phyloP scores from a whole-genome alignment of 257 asterid species.

The Handroanthus guayacan region DNA sequence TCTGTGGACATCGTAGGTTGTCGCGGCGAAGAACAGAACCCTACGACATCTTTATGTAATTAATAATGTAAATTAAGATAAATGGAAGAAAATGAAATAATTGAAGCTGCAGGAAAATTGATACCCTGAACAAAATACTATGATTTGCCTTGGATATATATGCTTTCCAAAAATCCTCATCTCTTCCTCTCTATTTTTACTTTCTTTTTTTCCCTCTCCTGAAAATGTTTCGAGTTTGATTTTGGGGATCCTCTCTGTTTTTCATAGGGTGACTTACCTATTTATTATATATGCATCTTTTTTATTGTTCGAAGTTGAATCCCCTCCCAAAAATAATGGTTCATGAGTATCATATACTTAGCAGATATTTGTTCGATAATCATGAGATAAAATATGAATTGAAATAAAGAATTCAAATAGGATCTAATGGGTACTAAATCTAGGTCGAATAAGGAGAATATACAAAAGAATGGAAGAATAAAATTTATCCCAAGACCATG shows the following conservation, averaged over 20 bases:
- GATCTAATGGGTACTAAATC: too few relatives aligned
- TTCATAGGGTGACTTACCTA: too few relatives aligned
- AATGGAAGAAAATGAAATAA: not conserved
- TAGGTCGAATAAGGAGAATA: too few relatives aligned
- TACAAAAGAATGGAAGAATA: too few relatives aligned
- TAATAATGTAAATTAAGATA: not conserved
- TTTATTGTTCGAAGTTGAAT: too few relatives aligned
- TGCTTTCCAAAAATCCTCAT: constrained; percentile 62
- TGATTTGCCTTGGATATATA: constrained; percentile 54
- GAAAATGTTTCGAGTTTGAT: not conserved
- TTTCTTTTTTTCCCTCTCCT: not conserved
- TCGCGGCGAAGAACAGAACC: constrained; percentile 53
- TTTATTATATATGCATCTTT: too few relatives aligned
- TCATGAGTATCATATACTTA: too few relatives aligned
- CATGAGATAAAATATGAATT: too few relatives aligned
- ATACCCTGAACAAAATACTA: constrained; percentile 56
- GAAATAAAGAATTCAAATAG: too few relatives aligned
- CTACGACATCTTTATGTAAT: constrained; percentile 21
- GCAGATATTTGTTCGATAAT: too few relatives aligned
- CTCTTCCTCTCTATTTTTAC: constrained; percentile 24
- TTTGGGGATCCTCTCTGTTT: not conserved
- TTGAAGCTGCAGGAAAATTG: not conserved
- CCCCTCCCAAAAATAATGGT: too few relatives aligned
- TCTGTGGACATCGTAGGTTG: constrained; percentile 71
- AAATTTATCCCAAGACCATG: too few relatives aligned